Evolutionary conservation across 1,139 yeast species (phyloP).

Genomic region (Magnusiomyces ingens): DNA sequence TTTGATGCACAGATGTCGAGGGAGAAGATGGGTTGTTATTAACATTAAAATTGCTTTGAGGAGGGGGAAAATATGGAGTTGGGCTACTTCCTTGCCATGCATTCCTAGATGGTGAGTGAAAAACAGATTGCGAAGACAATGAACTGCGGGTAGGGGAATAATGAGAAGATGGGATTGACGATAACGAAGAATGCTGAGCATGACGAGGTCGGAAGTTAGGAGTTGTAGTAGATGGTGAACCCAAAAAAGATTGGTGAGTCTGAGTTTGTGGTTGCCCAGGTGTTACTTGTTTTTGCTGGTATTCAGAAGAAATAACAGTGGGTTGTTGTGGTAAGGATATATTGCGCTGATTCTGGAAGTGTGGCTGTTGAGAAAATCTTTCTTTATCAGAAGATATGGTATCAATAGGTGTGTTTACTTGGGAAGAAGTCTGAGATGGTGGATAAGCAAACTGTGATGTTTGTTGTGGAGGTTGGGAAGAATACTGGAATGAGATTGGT

Average conservation of each 20-base stretch:
- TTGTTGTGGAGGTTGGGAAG: constrained; percentile 2
- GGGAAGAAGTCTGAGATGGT: not conserved
- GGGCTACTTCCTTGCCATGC: constrained; percentile 8
- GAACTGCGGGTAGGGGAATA: constrained; percentile 9
- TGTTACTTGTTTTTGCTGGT: constrained; percentile 16
- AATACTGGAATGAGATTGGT: not conserved
- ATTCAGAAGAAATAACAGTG: constrained; percentile 18
- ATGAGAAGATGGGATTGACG: constrained; percentile 13
- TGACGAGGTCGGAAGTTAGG: constrained; percentile 15
- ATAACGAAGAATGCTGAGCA: constrained; percentile 16
- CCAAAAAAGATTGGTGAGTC: constrained; percentile 15
- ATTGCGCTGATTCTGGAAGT: constrained; percentile 21
- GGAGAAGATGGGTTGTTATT: constrained; percentile 15
- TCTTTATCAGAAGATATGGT: constrained; percentile 17
- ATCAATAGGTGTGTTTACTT: not conserved
- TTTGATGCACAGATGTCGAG: constrained; percentile 17
- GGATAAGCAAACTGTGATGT: not conserved
- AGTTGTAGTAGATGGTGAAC: constrained; percentile 4
- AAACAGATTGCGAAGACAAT: not conserved
- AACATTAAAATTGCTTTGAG: constrained; percentile 11
- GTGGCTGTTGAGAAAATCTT: constrained; percentile 18
- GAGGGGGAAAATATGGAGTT: constrained; percentile 7
- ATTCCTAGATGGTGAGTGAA: constrained; percentile 10
- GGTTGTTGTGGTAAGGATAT: constrained; percentile 25
- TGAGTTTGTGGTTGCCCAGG: constrained; percentile 19